Conservation (phyloP, 805 yeast species). For the Saccharomyces jurei region DNA sequence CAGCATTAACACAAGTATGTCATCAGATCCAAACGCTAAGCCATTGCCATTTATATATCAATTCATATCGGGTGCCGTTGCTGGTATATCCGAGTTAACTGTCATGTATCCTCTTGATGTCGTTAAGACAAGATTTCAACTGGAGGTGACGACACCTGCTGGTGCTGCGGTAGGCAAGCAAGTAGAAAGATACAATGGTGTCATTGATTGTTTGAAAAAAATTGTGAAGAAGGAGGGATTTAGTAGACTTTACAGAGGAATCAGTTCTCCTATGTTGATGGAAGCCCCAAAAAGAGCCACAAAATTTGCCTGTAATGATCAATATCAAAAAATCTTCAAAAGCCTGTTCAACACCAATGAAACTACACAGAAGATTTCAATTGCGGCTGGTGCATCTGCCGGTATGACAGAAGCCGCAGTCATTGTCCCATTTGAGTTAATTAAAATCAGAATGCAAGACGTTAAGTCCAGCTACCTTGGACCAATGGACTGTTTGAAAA, state of each 20-base stretch:
- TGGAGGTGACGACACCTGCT: slow-evolving; percentile 44
- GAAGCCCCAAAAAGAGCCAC: slow-evolving; percentile 99
- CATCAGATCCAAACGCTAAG: neutral
- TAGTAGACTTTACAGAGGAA: slow-evolving; percentile 79
- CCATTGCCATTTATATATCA: slow-evolving; percentile 84
- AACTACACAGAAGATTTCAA: slow-evolving; percentile 73
- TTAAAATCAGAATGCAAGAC: slow-evolving; percentile 91
- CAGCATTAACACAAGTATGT: neutral
- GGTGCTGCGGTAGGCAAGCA: slow-evolving; percentile 29
- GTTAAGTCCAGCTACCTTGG: slow-evolving; percentile 71
- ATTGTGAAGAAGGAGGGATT: slow-evolving; percentile 81
- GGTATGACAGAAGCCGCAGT: slow-evolving; percentile 95
- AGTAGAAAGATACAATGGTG: slow-evolving; percentile 57
- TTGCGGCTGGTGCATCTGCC: slow-evolving; percentile 92
- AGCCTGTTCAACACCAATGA: slow-evolving; percentile 55
- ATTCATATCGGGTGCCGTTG: slow-evolving; percentile 83
- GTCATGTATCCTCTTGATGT: slow-evolving; percentile 95
- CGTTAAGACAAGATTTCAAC: slow-evolving; percentile 90
- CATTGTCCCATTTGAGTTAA: slow-evolving; percentile 92
- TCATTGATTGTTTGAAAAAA: slow-evolving; percentile 70
- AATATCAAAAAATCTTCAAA: slow-evolving; percentile 82
- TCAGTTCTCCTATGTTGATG: slow-evolving; percentile 91
- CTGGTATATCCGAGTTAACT: slow-evolving; percentile 90
- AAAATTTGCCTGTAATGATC: slow-evolving; percentile 95
- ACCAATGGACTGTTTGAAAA: slow-evolving; percentile 68